phyloP scores from a whole-genome alignment of 495 filamentous ascomycete species.

The Lasiosphaeris hirsuta region DNA sequence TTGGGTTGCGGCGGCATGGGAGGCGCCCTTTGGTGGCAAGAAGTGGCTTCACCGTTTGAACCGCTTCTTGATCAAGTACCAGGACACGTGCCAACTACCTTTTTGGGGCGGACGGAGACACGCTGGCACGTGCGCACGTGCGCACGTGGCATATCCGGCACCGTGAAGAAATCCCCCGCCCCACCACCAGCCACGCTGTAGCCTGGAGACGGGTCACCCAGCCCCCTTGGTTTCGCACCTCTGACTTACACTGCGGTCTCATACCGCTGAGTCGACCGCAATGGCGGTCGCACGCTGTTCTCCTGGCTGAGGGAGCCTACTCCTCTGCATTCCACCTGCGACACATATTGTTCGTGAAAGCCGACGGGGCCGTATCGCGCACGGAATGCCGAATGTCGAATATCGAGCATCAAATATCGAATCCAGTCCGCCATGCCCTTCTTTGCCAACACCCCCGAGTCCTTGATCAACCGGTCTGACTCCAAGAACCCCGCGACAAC shows the following conservation, averaged over 20 bases:
- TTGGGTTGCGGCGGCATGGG: too few species aligned
- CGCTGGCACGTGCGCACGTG: neutral
- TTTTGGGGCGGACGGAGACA: neutral
- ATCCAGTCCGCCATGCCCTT: constrained; percentile 59
- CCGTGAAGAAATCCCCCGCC: constrained; percentile 6
- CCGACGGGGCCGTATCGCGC: neutral
- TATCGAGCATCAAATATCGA: neutral
- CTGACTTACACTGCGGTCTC: neutral
- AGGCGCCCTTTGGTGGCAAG: too few species aligned
- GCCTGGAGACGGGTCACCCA: constrained; percentile 4
- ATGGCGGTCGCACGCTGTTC: neutral
- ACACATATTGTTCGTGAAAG: neutral
- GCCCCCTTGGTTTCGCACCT: constrained; percentile 11
- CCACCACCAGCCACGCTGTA: constrained; percentile 16
- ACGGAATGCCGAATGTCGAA: neutral
- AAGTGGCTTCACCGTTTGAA: too few species aligned
- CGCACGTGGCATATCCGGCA: neutral
- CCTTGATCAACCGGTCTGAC: constrained; percentile 70
- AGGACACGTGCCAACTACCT: too few species aligned
- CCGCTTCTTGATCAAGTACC: too few species aligned
- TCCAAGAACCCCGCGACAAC: constrained; percentile 79
- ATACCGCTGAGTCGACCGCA: constrained; percentile 2
- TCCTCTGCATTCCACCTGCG: neutral
- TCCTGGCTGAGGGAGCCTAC: neutral
- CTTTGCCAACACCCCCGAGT: constrained; percentile 80